Conservation (phyloP, 306 rosid species). For the Casuarina glauca region DNA sequence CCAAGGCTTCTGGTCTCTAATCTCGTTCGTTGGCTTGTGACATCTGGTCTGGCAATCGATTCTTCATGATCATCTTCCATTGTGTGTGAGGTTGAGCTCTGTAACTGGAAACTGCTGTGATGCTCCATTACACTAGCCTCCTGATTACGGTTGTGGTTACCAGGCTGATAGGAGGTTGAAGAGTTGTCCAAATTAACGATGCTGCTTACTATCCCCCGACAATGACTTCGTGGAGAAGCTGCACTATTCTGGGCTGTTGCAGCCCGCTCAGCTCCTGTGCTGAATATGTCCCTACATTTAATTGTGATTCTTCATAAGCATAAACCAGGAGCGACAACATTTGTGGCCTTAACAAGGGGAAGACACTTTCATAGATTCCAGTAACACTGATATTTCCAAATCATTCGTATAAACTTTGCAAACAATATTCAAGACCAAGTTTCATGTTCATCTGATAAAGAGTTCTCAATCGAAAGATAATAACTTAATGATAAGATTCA, state of each 20-base stretch:
- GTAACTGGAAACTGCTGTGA: conserved; percentile 17
- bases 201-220: conserved; percentile 20
- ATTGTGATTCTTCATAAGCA: neutral
- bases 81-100: conserved; percentile 7
- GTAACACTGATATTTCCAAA: neutral
- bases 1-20: conserved; percentile 22
- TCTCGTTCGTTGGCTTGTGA: conserved; percentile 23
- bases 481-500: neutral
- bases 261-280: conserved; percentile 25
- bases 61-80: conserved; percentile 12
- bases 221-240: conserved; percentile 26
- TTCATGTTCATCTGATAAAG: neutral
- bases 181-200: conserved; percentile 14
- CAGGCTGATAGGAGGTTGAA: conserved; percentile 23
- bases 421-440: neutral
- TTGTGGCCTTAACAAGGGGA: conserved; percentile 5
- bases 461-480: neutral
- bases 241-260: conserved; percentile 27
- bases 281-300: conserved; percentile 66
- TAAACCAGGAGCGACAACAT: neutral
- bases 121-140: conserved; percentile 6
- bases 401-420: neutral
- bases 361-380: neutral
- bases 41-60: conserved; percentile 25
- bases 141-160: conserved; percentile 6